These are phyloP conservation scores for Dactylellina cionopaga DNA, from an alignment of 2,329 filamentous ascomycete genomes.

Conservation along the genomic window DNA sequence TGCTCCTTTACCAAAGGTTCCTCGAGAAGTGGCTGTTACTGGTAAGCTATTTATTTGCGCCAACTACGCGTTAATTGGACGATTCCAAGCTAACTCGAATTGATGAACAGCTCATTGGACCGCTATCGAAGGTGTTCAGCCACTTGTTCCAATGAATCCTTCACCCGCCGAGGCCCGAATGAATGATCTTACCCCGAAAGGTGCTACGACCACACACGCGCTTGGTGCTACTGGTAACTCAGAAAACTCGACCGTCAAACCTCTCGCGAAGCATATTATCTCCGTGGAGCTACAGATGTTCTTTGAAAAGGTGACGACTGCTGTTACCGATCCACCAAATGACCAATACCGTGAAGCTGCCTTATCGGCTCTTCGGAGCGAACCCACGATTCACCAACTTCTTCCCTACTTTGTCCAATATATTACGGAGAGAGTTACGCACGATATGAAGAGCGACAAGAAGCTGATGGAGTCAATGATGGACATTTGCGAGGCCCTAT, in stretches of 20 bases:
- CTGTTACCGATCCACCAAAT: slow-evolving; percentile 85
- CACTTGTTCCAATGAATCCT: slow-evolving; percentile 94
- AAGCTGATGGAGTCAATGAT: slow-evolving; percentile 93
- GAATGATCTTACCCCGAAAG: slow-evolving; percentile 88
- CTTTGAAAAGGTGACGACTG: slow-evolving; percentile 92
- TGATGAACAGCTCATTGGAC: slow-evolving; percentile 83
- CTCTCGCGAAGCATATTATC: slow-evolving; percentile 92
- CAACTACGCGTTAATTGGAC: too few relatives aligned
- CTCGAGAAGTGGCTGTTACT: slow-evolving; percentile 89
- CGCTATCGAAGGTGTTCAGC: slow-evolving; percentile 95
- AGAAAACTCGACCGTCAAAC: slow-evolving; percentile 84
- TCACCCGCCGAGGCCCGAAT: slow-evolving; percentile 83
- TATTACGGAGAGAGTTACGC: slow-evolving; percentile 93
- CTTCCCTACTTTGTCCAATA: slow-evolving; percentile 97
- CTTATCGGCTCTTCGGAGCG: slow-evolving; percentile 82
- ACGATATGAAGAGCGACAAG: slow-evolving; percentile 81
- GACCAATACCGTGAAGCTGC: slow-evolving; percentile 88
- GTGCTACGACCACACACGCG: slow-evolving; percentile 84
- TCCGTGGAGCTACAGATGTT: slow-evolving; percentile 96
- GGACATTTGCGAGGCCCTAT: slow-evolving; percentile 83
- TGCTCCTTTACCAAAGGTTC: slow-evolving; percentile 91
- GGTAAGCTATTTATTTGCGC: slow-evolving; percentile 61
- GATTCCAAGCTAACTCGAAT: slow-evolving; percentile 21
- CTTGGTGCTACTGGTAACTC: slow-evolving; percentile 80
- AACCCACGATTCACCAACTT: slow-evolving; percentile 93